A percentile compares a stretch with the other conserved stretches of the same genome.
These are phyloP conservation scores for Buddleja alternifolia DNA, from an alignment of 257 asterid species.

Conservation along the genomic window DNA sequence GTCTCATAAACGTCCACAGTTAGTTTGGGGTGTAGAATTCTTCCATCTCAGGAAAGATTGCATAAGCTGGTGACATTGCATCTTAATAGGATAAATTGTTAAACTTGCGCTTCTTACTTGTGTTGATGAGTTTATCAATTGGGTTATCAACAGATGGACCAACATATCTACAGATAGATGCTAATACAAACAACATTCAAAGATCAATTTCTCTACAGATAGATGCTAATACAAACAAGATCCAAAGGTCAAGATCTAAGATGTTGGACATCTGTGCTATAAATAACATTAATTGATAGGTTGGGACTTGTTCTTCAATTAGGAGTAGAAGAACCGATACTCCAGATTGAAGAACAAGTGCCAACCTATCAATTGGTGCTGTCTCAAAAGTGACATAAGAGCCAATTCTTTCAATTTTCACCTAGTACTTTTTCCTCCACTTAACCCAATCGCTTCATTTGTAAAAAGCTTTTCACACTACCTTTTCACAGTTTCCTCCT, in stretches of 20 bases:
- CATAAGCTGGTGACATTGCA: background rate
- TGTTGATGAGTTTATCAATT: background rate
- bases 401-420: slow-evolving; percentile 1
- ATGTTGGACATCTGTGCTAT: background rate
- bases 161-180: background rate
- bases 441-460: background rate
- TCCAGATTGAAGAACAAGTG: no score
- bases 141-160: background rate
- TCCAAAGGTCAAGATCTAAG: background rate
- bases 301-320: no score
- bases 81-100: background rate
- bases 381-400: background rate
- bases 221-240: background rate
- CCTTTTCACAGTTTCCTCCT: background rate
- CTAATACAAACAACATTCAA: background rate
- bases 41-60: background rate
- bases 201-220: no score
- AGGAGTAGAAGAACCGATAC: no score
- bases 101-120: background rate
- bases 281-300: background rate
- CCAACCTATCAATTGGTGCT: no score
- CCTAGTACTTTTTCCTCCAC: background rate
- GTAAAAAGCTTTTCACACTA: background rate
- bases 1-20: background rate
- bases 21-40: background rate